phyloP scores from a whole-genome alignment of 1,284 basidiomycete genomes.

The Polyporus tsugae region DNA sequence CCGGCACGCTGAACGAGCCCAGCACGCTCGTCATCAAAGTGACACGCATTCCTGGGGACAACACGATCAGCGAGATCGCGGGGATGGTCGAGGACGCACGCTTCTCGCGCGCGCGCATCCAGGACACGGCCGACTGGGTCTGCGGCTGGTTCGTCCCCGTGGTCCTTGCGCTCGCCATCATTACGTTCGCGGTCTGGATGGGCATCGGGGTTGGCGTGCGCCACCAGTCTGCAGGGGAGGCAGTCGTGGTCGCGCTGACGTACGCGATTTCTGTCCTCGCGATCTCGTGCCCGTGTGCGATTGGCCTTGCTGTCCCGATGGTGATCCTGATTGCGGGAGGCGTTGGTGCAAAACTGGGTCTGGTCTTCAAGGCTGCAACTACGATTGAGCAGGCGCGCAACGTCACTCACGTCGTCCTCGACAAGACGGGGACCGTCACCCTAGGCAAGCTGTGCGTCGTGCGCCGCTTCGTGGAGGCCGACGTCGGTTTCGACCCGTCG shows the following conservation, averaged over 20 bases:
- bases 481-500: slow-evolving; percentile 29
- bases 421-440: slow-evolving; percentile 58
- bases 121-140: slow-evolving; percentile 49
- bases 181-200: slow-evolving; percentile 50
- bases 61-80: slow-evolving; percentile 52
- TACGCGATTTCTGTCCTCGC: slow-evolving; percentile 54
- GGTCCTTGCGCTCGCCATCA: slow-evolving; percentile 42
- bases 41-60: slow-evolving; percentile 49
- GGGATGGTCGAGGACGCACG: slow-evolving; percentile 49
- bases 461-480: slow-evolving; percentile 35
- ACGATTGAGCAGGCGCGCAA: slow-evolving; percentile 43
- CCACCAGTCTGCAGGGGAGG: slow-evolving; percentile 36
- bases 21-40: slow-evolving; percentile 49
- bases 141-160: slow-evolving; percentile 47
- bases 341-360: slow-evolving; percentile 44
- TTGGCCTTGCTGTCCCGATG: slow-evolving; percentile 50
- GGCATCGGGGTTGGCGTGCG: slow-evolving; percentile 44
- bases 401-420: slow-evolving; percentile 49
- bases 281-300: slow-evolving; percentile 53
- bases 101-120: slow-evolving; percentile 47
- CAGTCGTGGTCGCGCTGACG: slow-evolving; percentile 45
- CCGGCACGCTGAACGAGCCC: slow-evolving; percentile 51
- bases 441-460: slow-evolving; percentile 46
- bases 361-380: slow-evolving; percentile 46
- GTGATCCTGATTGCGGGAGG: slow-evolving; percentile 47